phyloP scores from a whole-genome alignment of 495 filamentous ascomycete genomes.

The Hyphodiscus hymeniophilus region DNA sequence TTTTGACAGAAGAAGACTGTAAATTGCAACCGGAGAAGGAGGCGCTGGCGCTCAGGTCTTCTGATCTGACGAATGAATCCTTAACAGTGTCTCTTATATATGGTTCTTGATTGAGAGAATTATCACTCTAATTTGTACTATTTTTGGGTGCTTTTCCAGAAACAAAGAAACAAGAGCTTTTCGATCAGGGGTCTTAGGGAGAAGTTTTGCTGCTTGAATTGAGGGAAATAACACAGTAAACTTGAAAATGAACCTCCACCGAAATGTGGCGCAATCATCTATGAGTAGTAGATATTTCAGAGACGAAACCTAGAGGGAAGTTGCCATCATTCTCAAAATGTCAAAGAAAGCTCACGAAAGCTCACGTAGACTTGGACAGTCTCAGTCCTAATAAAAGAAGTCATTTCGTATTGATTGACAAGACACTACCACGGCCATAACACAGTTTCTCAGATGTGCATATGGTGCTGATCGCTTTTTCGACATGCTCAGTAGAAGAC shows the following conservation, averaged over 20 bases:
- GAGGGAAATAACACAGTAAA: no score
- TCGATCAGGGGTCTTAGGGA: no score
- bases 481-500: constrained; percentile 46
- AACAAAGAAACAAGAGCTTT: no score
- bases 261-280: constrained; percentile 60
- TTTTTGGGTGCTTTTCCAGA: no score
- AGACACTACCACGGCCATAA: constrained; percentile 66
- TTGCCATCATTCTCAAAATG: no score
- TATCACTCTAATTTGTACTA: no score
- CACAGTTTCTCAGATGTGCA: constrained; percentile 62
- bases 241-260: constrained; percentile 40
- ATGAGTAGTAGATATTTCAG: no score
- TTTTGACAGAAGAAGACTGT: constrained; percentile 78
- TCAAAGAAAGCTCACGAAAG: no score
- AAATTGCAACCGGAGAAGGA: constrained; percentile 72
- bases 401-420: constrained; percentile 64
- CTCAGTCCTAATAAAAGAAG: constrained; percentile 62
- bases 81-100: constrained; percentile 62
- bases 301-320: no score
- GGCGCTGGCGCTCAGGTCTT: constrained; percentile 26
- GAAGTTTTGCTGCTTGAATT: no score
- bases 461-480: constrained; percentile 60
- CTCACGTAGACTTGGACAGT: constrained; percentile 67
- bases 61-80: not conserved
- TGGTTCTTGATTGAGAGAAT: constrained; percentile 53